Base-by-base conservation (phyloP, 352 stramenopile species). In the Pythium utonaiense region DNA sequence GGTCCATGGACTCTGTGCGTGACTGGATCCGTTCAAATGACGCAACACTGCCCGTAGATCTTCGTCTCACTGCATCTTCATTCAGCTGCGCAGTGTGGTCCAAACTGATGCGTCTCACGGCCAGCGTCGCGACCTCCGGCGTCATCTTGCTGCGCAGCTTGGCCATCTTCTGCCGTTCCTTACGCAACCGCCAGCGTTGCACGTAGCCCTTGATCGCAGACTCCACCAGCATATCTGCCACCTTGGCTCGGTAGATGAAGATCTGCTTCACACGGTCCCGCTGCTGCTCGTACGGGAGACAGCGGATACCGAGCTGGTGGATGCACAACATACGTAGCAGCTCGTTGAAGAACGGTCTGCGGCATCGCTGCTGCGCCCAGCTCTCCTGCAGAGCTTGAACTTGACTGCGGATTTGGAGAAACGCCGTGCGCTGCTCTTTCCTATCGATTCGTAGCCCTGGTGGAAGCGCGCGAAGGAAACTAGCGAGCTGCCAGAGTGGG, bases 181-280 rank as follows among this genome's bases (percentile, higher is more conserved):
- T 51, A 17, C 78, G 75, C 12, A 68, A n/a, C 10, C 72, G 64
- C 74, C 77, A 86, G 36, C 82, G 79, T 28, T 86, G 73, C 17
- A 88, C 74, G 61, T 80, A 89, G 6, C 82, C 79, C 22, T 82
- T 79, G 8, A 86, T 74, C 9, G 78, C 73, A 41, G 79, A 83
- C 45, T 91, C 79, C 17, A 92, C 75, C 30, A 90, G 69, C 82
- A 92, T 92, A 30, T 83, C 66, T 22, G 82, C 80, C 30, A 92
- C 77, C 57, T 90, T 89, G 38, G 77, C 81, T 3, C 78, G 68
- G 60, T 88, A 90, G 69, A 92, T 82, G 51, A 92, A 92, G 61
- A 92, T 92, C 63, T 92, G 80, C 54, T 92, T 92, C 50, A 92
- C 82, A 9, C 82, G 82, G 55, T 90, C 82, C 56, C 82, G 73